Percentiles rank a stretch among this genome's conserved stretches.
These are phyloP conservation scores for Claviceps arundinis DNA, from an alignment of 2,329 filamentous ascomycete species.

Conservation along the genomic window DNA sequence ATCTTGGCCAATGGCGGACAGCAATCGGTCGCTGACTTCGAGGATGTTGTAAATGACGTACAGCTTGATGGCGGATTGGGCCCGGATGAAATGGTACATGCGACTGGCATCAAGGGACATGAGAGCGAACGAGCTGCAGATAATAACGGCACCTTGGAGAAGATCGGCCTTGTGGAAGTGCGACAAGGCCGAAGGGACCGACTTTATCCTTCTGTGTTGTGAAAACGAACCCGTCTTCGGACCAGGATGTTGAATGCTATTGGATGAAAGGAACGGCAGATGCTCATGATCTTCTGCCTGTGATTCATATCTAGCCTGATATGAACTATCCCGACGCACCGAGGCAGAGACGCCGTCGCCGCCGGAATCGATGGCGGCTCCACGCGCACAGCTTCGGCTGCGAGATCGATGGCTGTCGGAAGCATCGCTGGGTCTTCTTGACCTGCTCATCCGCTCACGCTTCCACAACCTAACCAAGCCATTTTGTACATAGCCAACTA, in stretches of 20 bases:
- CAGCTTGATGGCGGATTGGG: slow-evolving; percentile 91
- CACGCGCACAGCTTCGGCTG: slow-evolving; percentile 22
- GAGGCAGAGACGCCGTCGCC: slow-evolving; percentile 1
- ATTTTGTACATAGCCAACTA: slow-evolving; percentile 64
- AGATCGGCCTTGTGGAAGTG: slow-evolving; percentile 92
- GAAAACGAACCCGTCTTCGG: slow-evolving; percentile 22
- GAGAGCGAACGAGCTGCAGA: slow-evolving; percentile 70
- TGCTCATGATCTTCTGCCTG: slow-evolving; percentile 3
- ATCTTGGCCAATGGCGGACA: slow-evolving; percentile 88
- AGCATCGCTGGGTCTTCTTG: slow-evolving; percentile 17
- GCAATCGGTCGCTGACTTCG: slow-evolving; percentile 78
- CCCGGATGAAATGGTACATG: slow-evolving; percentile 96
- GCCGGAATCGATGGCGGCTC: slow-evolving; percentile 10
- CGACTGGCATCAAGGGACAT: slow-evolving; percentile 89
- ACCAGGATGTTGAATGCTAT: slow-evolving; percentile 11
- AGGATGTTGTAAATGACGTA: slow-evolving; percentile 99
- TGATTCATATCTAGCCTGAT: background rate
- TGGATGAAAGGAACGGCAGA: slow-evolving; percentile 8
- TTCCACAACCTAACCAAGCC: slow-evolving; percentile 71
- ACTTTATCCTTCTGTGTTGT: slow-evolving; percentile 64
- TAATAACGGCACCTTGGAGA: slow-evolving; percentile 76
- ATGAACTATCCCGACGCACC: slow-evolving; percentile 4
- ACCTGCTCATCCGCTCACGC: slow-evolving; percentile 34
- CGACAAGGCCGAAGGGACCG: slow-evolving; percentile 69
- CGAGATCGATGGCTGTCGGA: slow-evolving; percentile 26